A percentile compares a stretch with the other conserved stretches of the same genome.
These are phyloP conservation scores for Pyrus bretschneideri DNA, from an alignment of 306 rosid species.

Conservation along the genomic window DNA sequence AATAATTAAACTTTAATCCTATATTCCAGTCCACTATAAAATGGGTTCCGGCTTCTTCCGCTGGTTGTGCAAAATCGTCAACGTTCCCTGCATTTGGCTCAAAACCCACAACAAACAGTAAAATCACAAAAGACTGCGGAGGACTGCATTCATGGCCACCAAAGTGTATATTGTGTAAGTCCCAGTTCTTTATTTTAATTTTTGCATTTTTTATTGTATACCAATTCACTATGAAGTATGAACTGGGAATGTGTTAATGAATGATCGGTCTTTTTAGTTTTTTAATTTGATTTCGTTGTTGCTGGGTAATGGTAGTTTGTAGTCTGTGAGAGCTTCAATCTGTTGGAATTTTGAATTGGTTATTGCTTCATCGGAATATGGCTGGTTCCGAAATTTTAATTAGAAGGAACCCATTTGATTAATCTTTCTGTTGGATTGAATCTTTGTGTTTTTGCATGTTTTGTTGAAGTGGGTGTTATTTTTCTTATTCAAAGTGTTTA, in stretches of 20 bases:
- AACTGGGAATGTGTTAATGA: conserved; percentile 11
- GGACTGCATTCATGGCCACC: conserved; percentile 65
- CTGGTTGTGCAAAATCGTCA: conserved; percentile 10
- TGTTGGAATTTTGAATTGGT: not conserved
- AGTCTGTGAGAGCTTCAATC: not conserved
- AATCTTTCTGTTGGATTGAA: not conserved
- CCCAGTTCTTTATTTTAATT: not conserved
- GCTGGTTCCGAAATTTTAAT: not conserved
- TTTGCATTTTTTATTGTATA: too few relatives aligned
- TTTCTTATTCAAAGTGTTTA: not conserved
- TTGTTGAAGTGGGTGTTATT: not conserved
- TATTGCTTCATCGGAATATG: not conserved
- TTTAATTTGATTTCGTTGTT: not conserved
- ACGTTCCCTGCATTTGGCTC: conserved; percentile 3
- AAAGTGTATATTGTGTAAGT: conserved; percentile 88
- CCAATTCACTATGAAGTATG: not conserved
- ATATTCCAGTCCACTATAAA: conserved; percentile 7
- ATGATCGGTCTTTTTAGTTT: conserved; percentile 12
- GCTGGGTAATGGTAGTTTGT: not conserved
- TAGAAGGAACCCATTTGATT: not conserved
- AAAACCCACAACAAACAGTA: conserved; percentile 5
- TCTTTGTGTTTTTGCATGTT: not conserved
- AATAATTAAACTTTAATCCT: not conserved
- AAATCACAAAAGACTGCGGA: not conserved
- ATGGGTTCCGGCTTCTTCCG: not conserved